Evolutionary conservation across 148 eudicot genomes (phyloP).

Genomic region (Nepenthes gracilis): DNA sequence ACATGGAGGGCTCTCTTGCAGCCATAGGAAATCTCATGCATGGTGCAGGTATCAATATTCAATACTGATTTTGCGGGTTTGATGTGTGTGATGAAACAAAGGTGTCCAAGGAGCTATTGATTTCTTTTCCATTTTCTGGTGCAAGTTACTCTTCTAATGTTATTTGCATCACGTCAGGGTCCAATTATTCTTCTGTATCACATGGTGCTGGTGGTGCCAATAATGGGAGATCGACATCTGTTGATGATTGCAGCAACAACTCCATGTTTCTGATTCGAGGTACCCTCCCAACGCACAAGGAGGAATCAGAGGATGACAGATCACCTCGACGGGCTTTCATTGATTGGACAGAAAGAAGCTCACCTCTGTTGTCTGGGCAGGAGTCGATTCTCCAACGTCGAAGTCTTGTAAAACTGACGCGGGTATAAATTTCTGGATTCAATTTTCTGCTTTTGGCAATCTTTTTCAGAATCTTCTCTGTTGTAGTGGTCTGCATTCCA

Average conservation of each 20-base stretch:
- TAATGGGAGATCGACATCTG: conserved; percentile 34
- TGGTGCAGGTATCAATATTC: conserved; percentile 13
- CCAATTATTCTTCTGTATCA: conserved; percentile 8
- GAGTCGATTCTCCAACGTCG: conserved; percentile 25
- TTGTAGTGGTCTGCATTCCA: not conserved
- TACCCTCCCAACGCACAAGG: conserved; percentile 72
- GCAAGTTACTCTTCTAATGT: conserved; percentile 25
- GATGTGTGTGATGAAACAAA: conserved; percentile 12
- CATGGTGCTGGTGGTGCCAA: conserved; percentile 13
- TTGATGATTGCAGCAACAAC: conserved; percentile 40
- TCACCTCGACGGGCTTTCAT: conserved; percentile 37
- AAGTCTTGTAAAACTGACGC: conserved; percentile 34
- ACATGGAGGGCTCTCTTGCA: conserved; percentile 73
- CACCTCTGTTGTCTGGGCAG: conserved; percentile 19
- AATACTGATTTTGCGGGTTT: conserved; percentile 20
- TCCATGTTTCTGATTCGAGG: conserved; percentile 28
- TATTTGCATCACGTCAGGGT: conserved; percentile 20
- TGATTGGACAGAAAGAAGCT: conserved; percentile 26
- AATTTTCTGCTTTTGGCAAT: not conserved
- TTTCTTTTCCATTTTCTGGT: conserved; percentile 37
- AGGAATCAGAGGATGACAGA: conserved; percentile 77
- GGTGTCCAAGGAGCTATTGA: conserved; percentile 29
- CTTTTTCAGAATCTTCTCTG: not conserved
- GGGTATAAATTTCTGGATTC: conserved; percentile 29
- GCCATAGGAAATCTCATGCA: conserved; percentile 56